phyloP scores from a whole-genome alignment of 495 filamentous ascomycete genomes.

The Penicillium psychrofluorescens region DNA sequence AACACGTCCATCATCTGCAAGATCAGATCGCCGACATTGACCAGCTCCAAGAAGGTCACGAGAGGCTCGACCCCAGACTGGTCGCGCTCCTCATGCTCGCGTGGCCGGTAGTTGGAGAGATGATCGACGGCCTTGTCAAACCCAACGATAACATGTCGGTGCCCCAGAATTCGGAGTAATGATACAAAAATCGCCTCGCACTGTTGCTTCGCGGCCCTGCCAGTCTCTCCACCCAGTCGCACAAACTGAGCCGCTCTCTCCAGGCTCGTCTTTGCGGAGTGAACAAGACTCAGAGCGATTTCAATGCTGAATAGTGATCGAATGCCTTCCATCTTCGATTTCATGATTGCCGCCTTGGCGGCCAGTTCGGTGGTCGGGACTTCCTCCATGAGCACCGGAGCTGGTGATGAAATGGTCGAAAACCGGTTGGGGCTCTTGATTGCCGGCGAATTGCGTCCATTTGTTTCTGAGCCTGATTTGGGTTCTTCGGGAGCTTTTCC shows the following conservation, averaged over 20 bases:
- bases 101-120: slow-evolving; percentile 83
- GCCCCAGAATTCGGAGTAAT: slow-evolving; percentile 74
- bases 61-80: slow-evolving; percentile 75
- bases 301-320: slow-evolving; percentile 93
- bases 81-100: slow-evolving; percentile 69
- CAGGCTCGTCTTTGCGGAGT: slow-evolving; percentile 81
- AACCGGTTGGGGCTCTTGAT: slow-evolving; percentile 46
- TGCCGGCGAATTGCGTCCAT: slow-evolving; percentile 21
- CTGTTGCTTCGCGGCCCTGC: slow-evolving; percentile 79
- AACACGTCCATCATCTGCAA: slow-evolving; percentile 99
- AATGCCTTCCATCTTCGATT: slow-evolving; percentile 86
- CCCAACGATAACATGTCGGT: slow-evolving; percentile 79
- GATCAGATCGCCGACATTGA: slow-evolving; percentile 97
- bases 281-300: slow-evolving; percentile 81
- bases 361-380: slow-evolving; percentile 85
- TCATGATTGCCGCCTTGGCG: slow-evolving; percentile 95
- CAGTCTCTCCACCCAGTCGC: slow-evolving; percentile 66
- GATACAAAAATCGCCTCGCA: slow-evolving; percentile 85
- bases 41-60: slow-evolving; percentile 92
- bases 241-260: slow-evolving; percentile 82
- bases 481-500: slow-evolving; percentile 34
- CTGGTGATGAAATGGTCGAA: slow-evolving; percentile 40
- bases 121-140: slow-evolving; percentile 91
- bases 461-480: slow-evolving; percentile 27
- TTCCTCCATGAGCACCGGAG: slow-evolving; percentile 47